Conservation (phyloP, 1,284 basidiomycete genomes). For the Melampsora americana region DNA sequence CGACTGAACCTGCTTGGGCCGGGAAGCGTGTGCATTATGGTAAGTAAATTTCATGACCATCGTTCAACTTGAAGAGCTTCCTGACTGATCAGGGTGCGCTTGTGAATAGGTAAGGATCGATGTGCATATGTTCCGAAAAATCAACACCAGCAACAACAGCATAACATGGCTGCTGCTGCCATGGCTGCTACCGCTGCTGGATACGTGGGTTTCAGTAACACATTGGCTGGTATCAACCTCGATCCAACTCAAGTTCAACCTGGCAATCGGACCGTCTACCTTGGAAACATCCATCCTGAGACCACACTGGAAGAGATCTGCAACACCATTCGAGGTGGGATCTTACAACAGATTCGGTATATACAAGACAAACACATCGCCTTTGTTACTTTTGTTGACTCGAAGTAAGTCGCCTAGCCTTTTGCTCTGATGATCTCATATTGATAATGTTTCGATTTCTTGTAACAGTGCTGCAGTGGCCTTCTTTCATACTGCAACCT, state of each 20-base stretch:
- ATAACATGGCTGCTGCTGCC: slow-evolving; percentile 53
- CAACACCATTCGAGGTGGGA: slow-evolving; percentile 86
- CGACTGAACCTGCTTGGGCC: slow-evolving; percentile 82
- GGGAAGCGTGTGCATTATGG: slow-evolving; percentile 91
- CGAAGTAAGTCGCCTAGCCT: slow-evolving; percentile 38
- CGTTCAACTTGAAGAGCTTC: neutral
- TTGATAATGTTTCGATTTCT: slow-evolving; percentile 64
- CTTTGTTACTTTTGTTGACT: slow-evolving; percentile 51
- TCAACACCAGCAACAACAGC: slow-evolving; percentile 62
- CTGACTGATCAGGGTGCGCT: slow-evolving; percentile 52
- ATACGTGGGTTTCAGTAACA: slow-evolving; percentile 44
- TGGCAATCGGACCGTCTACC: slow-evolving; percentile 82
- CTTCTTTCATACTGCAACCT: slow-evolving; percentile 83
- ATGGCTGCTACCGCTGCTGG: slow-evolving; percentile 50
- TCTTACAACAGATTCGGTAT: slow-evolving; percentile 76
- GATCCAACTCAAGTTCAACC: slow-evolving; percentile 46
- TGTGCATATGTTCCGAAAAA: slow-evolving; percentile 90
- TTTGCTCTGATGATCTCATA: slow-evolving; percentile 60
- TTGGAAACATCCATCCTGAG: slow-evolving; percentile 91
- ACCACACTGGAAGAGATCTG: slow-evolving; percentile 86
- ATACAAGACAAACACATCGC: slow-evolving; percentile 93
- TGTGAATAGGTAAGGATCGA: slow-evolving; percentile 59
- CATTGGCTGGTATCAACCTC: slow-evolving; percentile 37
- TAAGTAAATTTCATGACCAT: slow-evolving; percentile 22
- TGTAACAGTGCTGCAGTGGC: slow-evolving; percentile 72